phyloP scores from a whole-genome alignment of 2,329 filamentous ascomycete genomes.

The Drechslerella stenobrocha region DNA sequence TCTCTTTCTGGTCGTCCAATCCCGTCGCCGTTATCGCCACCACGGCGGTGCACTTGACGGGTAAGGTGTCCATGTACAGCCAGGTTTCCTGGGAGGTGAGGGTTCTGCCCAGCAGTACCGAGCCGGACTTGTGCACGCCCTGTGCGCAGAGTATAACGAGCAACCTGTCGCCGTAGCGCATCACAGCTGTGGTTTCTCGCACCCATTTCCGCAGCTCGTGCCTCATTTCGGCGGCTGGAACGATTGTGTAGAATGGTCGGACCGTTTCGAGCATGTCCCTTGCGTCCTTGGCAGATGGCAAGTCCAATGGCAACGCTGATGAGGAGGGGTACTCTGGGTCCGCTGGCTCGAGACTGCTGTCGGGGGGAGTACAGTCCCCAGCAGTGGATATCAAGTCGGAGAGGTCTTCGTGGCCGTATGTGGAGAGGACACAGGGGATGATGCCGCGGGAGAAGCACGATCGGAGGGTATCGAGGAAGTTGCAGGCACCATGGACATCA shows the following conservation, averaged over 20 bases:
- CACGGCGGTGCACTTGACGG: slow-evolving; percentile 17
- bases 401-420: slow-evolving; percentile 7
- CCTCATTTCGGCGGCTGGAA: slow-evolving; percentile 5
- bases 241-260: slow-evolving; percentile 15
- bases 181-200: background rate
- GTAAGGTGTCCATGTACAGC: slow-evolving; percentile 24
- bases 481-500: slow-evolving; percentile 29
- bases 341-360: background rate
- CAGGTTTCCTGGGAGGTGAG: slow-evolving; percentile 23
- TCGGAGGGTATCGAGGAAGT: slow-evolving; percentile 17
- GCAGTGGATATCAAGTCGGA: background rate
- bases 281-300: slow-evolving; percentile 6
- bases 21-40: slow-evolving; percentile 20
- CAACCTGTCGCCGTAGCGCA: slow-evolving; percentile 9
- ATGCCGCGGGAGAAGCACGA: slow-evolving; percentile 24
- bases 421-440: slow-evolving; percentile 11
- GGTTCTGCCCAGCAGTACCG: slow-evolving; percentile 13
- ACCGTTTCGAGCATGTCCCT: slow-evolving; percentile 27
- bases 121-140: slow-evolving; percentile 19
- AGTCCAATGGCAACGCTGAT: background rate
- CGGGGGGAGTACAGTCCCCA: background rate
- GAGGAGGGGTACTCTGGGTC: background rate
- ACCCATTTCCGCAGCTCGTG: slow-evolving; percentile 22
- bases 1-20: slow-evolving; percentile 9
- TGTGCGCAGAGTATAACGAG: slow-evolving; percentile 25